Conservation (phyloP, 106 monocot species). For the Ottelia alismoides region DNA sequence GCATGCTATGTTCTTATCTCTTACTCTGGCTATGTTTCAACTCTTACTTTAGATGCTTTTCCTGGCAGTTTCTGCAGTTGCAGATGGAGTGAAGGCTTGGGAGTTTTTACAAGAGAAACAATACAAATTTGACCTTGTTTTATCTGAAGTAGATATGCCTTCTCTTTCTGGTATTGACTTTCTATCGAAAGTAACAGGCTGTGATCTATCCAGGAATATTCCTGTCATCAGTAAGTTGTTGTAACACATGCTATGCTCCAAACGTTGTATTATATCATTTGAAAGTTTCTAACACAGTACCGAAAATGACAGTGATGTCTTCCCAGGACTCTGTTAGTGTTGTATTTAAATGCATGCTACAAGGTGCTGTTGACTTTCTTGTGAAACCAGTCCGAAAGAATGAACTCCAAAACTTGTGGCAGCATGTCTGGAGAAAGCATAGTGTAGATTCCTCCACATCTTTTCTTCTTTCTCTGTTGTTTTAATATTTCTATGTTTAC, state of each 20-base stretch:
- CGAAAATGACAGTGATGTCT: constrained; percentile 92
- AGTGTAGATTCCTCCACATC: constrained; percentile 31
- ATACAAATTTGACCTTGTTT: constrained; percentile 58
- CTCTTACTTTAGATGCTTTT: too few relatives aligned
- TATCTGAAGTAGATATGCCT: constrained; percentile 65
- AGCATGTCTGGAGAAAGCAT: constrained; percentile 87
- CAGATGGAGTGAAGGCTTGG: constrained; percentile 85
- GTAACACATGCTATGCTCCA: too few relatives aligned
- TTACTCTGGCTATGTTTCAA: too few relatives aligned
- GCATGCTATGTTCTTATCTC: too few relatives aligned
- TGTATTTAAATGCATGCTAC: constrained; percentile 76
- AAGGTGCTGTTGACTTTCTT: constrained; percentile 72
- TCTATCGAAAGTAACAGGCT: constrained; percentile 35
- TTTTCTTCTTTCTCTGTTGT: too few relatives aligned
- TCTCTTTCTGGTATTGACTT: constrained; percentile 65
- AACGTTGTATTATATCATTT: too few relatives aligned
- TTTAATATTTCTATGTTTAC: too few relatives aligned
- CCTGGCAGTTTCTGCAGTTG: constrained; percentile 62
- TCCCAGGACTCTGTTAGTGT: constrained; percentile 54
- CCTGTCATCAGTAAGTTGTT: constrained; percentile 88
- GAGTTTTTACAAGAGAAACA: constrained; percentile 46
- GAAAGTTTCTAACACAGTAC: too few relatives aligned
- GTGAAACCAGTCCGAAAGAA: constrained; percentile 80
- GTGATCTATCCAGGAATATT: constrained; percentile 55
- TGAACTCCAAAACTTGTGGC: constrained; percentile 75